phyloP scores from a whole-genome alignment of 1,139 yeast genomes.

The Taphrina deformans region DNA sequence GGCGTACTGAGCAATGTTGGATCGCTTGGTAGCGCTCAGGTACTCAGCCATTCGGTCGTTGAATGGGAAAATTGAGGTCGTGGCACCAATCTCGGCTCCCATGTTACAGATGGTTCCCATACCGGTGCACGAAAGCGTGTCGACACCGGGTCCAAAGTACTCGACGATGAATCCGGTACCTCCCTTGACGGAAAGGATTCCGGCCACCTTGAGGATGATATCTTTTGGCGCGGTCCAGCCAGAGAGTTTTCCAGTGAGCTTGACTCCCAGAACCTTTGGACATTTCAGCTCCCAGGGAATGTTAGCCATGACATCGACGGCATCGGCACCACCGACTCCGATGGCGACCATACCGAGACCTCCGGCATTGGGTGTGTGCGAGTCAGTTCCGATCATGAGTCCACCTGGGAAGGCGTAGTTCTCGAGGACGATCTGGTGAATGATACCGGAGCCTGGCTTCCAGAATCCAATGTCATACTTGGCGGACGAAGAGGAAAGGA shows the following conservation, averaged over 20 bases:
- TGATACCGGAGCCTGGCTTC: constrained; percentile 99
- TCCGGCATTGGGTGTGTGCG: constrained; percentile 99
- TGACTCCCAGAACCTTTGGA: constrained; percentile 95
- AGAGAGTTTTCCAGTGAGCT: constrained; percentile 89
- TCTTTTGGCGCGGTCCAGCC: constrained; percentile 99
- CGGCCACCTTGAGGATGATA: constrained; percentile 91
- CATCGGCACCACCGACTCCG: constrained; percentile 99
- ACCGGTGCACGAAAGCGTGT: constrained; percentile 96
- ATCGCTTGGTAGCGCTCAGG: constrained; percentile 84
- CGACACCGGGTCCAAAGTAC: constrained; percentile 96
- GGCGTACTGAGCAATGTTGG: constrained; percentile 79
- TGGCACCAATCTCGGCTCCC: constrained; percentile 99
- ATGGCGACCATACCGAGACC: constrained; percentile 98
- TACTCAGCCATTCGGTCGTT: constrained; percentile 86
- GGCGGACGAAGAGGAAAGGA: constrained; percentile 90
- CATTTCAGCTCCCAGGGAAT: constrained; percentile 98
- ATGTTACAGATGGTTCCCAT: constrained; percentile 99
- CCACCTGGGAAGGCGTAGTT: constrained; percentile 99
- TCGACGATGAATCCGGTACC: constrained; percentile 98
- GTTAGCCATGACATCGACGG: constrained; percentile 95
- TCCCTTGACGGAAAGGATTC: constrained; percentile 96
- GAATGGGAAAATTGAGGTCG: constrained; percentile 98
- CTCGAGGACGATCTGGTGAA: constrained; percentile 95
- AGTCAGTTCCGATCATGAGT: constrained; percentile 94
- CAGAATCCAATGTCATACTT: constrained; percentile 99